Evolutionary conservation across 2,329 filamentous ascomycete species (phyloP), one percentile per base, ranked within the genome.

Genomic region (Microcyclosporella mali): DNA sequence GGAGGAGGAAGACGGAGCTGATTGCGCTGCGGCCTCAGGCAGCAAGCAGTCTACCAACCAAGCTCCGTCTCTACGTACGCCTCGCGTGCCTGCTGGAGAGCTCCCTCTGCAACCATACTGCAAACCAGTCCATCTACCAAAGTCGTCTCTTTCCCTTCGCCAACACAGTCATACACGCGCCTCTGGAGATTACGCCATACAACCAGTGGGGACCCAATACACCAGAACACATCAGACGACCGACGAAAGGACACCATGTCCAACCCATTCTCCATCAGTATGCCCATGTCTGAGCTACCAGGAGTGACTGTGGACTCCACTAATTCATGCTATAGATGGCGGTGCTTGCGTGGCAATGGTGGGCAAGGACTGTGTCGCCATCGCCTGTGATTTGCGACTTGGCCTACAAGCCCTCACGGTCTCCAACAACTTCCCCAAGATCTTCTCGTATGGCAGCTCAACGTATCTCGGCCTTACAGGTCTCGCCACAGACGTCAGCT

Each of bases 351-450:
- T 97, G 56, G 90, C 90, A 70, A 97, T 97, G 92, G 89, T 95
- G 55, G 92, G 92, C 75, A 97, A 98, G 73, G 89, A 97, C 81
- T 98, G 92, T 70, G 92, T 98, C 49, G 92, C 92, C 70, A 97
- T 98, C 66, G 92, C 92, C 67, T 98, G 92, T 76, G 92, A 98
- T 71, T 87, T 98, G 56, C 90, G 92, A 53, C 87, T 98, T 56
- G 92, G 92, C 61, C 83, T 97, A 65, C 92, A 98, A 74, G 79
- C 92, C 64, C 78, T 98, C 64, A 98, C 92, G 51, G 86, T 98
- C 47, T 95, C 88, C 68, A 98, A 98, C 82, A 92, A 97, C 83
- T 97, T 97, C 77, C 92, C 92, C 74, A 98, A 98, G 77, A 87
- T 98, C 77, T 97, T 97, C 81, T 82, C 84, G 69, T 97, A 94